Percentiles rank a stretch among this genome's conserved stretches.
phyloP scores from a whole-genome alignment of 192 early-diverging fungal species.

The Coemansia sp. region DNA sequence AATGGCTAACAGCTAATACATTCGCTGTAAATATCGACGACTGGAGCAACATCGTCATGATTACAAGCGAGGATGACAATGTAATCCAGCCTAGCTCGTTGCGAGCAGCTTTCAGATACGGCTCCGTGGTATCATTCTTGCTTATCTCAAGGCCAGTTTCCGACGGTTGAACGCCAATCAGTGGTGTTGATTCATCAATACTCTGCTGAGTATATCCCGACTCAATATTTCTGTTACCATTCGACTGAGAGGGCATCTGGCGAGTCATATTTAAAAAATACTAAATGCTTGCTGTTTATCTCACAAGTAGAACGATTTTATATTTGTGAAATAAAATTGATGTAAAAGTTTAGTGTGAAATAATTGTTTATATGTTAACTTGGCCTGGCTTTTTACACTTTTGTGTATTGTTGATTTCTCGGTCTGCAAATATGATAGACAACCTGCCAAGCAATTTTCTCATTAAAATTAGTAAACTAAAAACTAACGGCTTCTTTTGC shows the following conservation, averaged over 20 bases:
- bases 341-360: no score
- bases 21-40: slow-evolving; percentile 56
- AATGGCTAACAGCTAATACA: slow-evolving; percentile 58
- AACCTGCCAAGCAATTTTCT: no score
- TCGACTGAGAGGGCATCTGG: neutral
- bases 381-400: no score
- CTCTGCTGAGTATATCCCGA: neutral
- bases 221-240: neutral
- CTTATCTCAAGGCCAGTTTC: neutral
- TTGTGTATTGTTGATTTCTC: no score
- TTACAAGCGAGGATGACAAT: slow-evolving; percentile 32
- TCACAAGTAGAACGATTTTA: no score
- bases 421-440: no score
- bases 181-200: neutral
- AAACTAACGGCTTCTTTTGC: no score
- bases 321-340: no score
- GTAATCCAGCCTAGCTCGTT: neutral
- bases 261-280: no score
- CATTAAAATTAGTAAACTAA: no score
- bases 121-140: neutral
- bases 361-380: no score
- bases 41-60: slow-evolving; percentile 57
- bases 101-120: neutral
- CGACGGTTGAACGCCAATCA: neutral
- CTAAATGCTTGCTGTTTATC: no score